A percentile compares a stretch with the other conserved stretches of the same genome.
Conservation (phyloP, 2,329 filamentous ascomycete species). For the Apiospora marii region DNA sequence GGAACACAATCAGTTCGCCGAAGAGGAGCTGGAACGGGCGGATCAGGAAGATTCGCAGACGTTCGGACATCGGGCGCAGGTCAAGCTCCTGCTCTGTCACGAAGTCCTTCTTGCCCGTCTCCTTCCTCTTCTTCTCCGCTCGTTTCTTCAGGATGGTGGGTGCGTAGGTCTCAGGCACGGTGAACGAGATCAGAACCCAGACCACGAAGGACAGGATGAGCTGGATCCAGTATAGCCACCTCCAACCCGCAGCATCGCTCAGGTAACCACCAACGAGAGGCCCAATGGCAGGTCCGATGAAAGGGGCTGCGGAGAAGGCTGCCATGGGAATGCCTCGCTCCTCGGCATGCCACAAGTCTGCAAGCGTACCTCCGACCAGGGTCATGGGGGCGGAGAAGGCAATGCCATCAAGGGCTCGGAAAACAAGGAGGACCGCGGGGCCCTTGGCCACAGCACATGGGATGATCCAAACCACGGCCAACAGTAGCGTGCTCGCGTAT, state of each 20-base stretch:
- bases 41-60: conserved; percentile 76
- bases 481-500: conserved; percentile 71
- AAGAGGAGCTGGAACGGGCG: conserved; percentile 88
- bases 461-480: conserved; percentile 82
- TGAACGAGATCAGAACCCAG: conserved; percentile 82
- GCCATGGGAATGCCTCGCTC: conserved; percentile 89
- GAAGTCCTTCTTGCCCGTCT: conserved; percentile 70
- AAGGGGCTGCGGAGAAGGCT: conserved; percentile 82
- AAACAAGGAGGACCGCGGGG: conserved; percentile 78
- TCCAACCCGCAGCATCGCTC: conserved; percentile 74
- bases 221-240: conserved; percentile 89
- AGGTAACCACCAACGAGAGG: conserved; percentile 81
- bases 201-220: conserved; percentile 75
- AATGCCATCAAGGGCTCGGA: conserved; percentile 80
- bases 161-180: conserved; percentile 89
- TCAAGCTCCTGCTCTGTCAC: conserved; percentile 87
- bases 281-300: conserved; percentile 81
- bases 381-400: conserved; percentile 89
- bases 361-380: conserved; percentile 81
- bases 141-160: conserved; percentile 77
- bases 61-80: conserved; percentile 70
- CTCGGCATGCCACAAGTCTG: conserved; percentile 85
- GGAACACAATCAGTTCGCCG: conserved; percentile 82
- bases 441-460: conserved; percentile 81
- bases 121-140: conserved; percentile 74